These are phyloP conservation scores for Barbatosphaeria neglecta DNA, from an alignment of 495 filamentous ascomycete genomes.

Conservation along the genomic window DNA sequence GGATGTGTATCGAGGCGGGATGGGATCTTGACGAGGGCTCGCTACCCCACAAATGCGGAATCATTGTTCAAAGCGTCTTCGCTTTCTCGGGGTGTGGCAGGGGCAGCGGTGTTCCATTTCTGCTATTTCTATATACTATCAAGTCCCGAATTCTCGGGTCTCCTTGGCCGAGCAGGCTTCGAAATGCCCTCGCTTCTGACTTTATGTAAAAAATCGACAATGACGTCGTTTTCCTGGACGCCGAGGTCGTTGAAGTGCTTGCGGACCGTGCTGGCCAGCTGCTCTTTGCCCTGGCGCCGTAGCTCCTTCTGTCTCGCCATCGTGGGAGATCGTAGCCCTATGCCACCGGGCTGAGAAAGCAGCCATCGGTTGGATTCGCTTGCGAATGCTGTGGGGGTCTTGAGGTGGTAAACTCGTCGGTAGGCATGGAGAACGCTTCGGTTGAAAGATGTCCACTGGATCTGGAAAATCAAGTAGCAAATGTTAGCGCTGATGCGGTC, in stretches of 20 bases:
- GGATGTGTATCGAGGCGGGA: no score
- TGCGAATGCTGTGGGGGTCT: constrained; percentile 57
- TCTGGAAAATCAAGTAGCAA: constrained; percentile 36
- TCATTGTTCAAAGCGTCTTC: no score
- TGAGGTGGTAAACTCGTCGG: constrained; percentile 63
- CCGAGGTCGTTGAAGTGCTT: constrained; percentile 85
- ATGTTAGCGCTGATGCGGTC: no score
- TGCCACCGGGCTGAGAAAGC: constrained; percentile 51
- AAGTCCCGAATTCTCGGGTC: constrained; percentile 10
- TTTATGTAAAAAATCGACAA: constrained; percentile 80
- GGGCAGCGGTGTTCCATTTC: not conserved
- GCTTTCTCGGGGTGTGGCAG: not conserved
- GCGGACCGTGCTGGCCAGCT: constrained; percentile 68
- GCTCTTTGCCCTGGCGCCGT: constrained; percentile 59
- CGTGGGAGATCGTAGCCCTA: constrained; percentile 63
- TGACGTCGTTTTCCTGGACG: constrained; percentile 76
- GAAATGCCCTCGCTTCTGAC: constrained; percentile 36
- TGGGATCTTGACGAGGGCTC: no score
- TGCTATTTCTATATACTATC: constrained; percentile 9
- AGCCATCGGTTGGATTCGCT: constrained; percentile 60
- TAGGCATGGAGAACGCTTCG: constrained; percentile 66
- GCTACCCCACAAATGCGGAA: no score
- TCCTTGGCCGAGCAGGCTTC: constrained; percentile 17
- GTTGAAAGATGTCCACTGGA: constrained; percentile 66
- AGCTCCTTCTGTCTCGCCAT: constrained; percentile 52